These are phyloP conservation scores for Lentinula sp. DNA, from an alignment of 768 basidiomycete genomes.

Conservation along the genomic window DNA sequence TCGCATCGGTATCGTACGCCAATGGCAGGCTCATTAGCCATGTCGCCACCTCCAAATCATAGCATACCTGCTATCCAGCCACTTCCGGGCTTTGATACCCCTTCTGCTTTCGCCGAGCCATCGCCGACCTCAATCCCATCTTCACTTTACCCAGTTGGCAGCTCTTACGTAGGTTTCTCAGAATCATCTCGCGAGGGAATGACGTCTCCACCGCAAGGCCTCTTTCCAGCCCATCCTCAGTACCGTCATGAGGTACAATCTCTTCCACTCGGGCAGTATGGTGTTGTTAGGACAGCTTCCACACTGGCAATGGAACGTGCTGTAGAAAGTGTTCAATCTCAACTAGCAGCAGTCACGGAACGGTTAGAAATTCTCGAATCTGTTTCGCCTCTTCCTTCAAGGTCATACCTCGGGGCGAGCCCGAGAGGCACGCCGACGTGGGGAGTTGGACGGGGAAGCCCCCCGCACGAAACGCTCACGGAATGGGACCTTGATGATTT, in stretches of 20 bases:
- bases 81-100: slow-evolving; percentile 61
- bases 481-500: slow-evolving; percentile 76
- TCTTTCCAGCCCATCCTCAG: slow-evolving; percentile 28
- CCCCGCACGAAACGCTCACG: slow-evolving; percentile 25
- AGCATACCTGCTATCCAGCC: slow-evolving; percentile 65
- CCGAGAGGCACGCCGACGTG: slow-evolving; percentile 34
- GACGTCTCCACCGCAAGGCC: slow-evolving; percentile 25
- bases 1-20: slow-evolving; percentile 78
- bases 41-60: slow-evolving; percentile 38
- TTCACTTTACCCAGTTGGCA: slow-evolving; percentile 27
- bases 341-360: slow-evolving; percentile 77
- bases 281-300: slow-evolving; percentile 39
- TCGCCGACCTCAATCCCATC: slow-evolving; percentile 31
- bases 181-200: slow-evolving; percentile 31
- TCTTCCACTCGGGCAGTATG: slow-evolving; percentile 27
- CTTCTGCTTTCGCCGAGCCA: slow-evolving; percentile 63
- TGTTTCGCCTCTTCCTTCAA: slow-evolving; percentile 31
- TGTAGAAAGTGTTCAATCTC: slow-evolving; percentile 74
- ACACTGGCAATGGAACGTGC: slow-evolving; percentile 62
- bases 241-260: slow-evolving; percentile 28
- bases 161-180: slow-evolving; percentile 32
- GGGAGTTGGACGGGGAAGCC: slow-evolving; percentile 36
- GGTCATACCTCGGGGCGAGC: slow-evolving; percentile 33
- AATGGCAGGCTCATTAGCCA: slow-evolving; percentile 51
- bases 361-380: slow-evolving; percentile 70